Base-by-base conservation (phyloP, 2,329 filamentous ascomycete species). In the Alternaria angustiovoidea region DNA sequence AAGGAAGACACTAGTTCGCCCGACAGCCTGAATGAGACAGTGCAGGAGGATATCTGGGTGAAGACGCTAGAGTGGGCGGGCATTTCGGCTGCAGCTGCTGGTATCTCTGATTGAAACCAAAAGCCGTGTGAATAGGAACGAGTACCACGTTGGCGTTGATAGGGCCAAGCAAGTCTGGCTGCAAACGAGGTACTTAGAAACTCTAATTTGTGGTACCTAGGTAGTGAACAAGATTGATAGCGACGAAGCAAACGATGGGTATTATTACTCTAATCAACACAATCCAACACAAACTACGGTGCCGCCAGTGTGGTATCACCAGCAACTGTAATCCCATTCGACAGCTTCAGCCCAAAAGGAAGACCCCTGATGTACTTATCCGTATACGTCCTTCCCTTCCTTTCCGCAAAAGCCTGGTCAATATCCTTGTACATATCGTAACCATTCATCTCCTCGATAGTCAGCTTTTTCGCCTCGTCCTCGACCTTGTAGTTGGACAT, bases 361-460 rank as follows among this genome's bases (percentile, higher is more conserved):
- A 65, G 20, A 5, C 63, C 63, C 2, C 38, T 59, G 1, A 57
- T 32, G 14, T 62, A 66, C 14, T 38, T 49, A 14, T 58, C 61
- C 0, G 30, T 54, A 34, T 64, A 66, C 1, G 52, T 32, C 1
- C 44, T 30, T 2, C 61, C 66, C 20, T 59, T 24, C 51, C 59
- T 65, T 41, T 69, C 63, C 18, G 63, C 58, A n/a, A 62, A 56
- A 8, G 54, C 61, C 12, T 66, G 42, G 2, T 68, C 65, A 3
- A 71, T 55, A 28, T 71, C 65, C 36, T 65, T 66, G 52, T 69
- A 68, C 68, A 70, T 69, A 16, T 48, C 46, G 2, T 48, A 48
- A 1, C 28, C 80, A 61, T 91, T 90, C 87, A 91, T 90, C 73
- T 91, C 88, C 63, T 89, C 87, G 51, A 91, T 89, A 0, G 88